These are phyloP conservation scores for Aspergillus aculeatus DNA, from an alignment of 2,329 filamentous ascomycete genomes.

Conservation along the genomic window DNA sequence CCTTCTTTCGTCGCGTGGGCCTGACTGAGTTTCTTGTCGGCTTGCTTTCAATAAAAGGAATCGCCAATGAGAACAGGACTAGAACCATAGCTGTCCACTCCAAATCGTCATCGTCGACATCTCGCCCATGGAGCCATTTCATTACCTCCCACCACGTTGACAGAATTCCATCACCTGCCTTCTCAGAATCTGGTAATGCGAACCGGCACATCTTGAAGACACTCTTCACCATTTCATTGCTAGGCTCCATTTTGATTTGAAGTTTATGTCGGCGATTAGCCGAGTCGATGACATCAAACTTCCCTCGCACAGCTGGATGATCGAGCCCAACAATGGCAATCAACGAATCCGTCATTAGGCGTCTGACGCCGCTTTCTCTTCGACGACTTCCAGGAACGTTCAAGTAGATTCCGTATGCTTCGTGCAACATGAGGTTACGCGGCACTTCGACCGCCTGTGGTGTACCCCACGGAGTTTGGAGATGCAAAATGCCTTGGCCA, in stretches of 20 bases:
- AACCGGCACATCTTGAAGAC: slow-evolving; percentile 64
- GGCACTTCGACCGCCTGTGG: slow-evolving; percentile 67
- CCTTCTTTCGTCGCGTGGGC: slow-evolving; percentile 41
- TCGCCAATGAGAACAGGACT: slow-evolving; percentile 62
- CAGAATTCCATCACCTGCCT: slow-evolving; percentile 60
- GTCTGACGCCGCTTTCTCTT: slow-evolving; percentile 52
- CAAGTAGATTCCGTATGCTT: slow-evolving; percentile 60
- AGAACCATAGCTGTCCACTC: slow-evolving; percentile 72
- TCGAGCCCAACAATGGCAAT: slow-evolving; percentile 53
- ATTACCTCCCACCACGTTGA: slow-evolving; percentile 72
- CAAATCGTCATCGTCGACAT: slow-evolving; percentile 48
- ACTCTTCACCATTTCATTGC: slow-evolving; percentile 60
- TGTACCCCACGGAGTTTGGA: slow-evolving; percentile 74
- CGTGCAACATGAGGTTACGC: slow-evolving; percentile 55
- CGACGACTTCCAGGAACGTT: slow-evolving; percentile 51
- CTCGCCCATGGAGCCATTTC: slow-evolving; percentile 62
- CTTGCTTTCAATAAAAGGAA: slow-evolving; percentile 54
- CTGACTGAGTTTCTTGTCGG: slow-evolving; percentile 34
- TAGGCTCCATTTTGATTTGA: slow-evolving; percentile 65
- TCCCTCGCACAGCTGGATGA: slow-evolving; percentile 58
- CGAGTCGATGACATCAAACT: slow-evolving; percentile 66
- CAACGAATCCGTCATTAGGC: slow-evolving; percentile 46
- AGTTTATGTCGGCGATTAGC: slow-evolving; percentile 64
- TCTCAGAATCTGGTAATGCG: slow-evolving; percentile 58
- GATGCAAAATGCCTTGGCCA: slow-evolving; percentile 65